Conservation (phyloP, 805 yeast species). For the Hanseniaspora nectarophila region DNA sequence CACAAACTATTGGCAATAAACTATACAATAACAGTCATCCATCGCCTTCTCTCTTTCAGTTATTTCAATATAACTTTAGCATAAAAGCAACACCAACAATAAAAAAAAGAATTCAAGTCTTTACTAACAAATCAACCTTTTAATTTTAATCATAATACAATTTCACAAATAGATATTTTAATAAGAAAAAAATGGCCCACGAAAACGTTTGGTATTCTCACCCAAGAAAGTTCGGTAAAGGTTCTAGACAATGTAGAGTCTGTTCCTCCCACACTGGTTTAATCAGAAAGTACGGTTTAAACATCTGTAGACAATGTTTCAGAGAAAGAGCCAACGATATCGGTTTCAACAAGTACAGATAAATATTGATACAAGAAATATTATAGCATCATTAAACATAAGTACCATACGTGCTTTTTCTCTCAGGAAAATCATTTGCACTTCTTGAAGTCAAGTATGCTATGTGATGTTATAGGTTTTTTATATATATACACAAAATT, state of each 20-base stretch:
- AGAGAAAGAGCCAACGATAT: conserved; percentile 98
- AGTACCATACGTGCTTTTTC: background rate
- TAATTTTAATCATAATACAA: background rate
- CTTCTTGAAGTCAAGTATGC: background rate
- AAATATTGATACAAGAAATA: conserved; percentile 30
- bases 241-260: conserved; percentile 99
- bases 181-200: conserved; percentile 76
- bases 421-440: background rate
- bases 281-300: conserved; percentile 98
- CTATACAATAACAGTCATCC: background rate
- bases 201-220: conserved; percentile 99
- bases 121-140: background rate
- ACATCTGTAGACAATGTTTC: conserved; percentile 99
- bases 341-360: conserved; percentile 98
- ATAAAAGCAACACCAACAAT: background rate
- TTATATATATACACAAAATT: background rate
- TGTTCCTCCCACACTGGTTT: conserved; percentile 98
- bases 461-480: background rate
- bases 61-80: background rate
- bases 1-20: no score
- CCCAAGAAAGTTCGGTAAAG: conserved; percentile 99
- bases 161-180: background rate
- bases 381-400: background rate
- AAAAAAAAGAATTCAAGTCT: background rate
- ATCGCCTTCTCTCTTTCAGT: background rate